Conservation (phyloP, 768 basidiomycete genomes). For the Leccinum arenicola region DNA sequence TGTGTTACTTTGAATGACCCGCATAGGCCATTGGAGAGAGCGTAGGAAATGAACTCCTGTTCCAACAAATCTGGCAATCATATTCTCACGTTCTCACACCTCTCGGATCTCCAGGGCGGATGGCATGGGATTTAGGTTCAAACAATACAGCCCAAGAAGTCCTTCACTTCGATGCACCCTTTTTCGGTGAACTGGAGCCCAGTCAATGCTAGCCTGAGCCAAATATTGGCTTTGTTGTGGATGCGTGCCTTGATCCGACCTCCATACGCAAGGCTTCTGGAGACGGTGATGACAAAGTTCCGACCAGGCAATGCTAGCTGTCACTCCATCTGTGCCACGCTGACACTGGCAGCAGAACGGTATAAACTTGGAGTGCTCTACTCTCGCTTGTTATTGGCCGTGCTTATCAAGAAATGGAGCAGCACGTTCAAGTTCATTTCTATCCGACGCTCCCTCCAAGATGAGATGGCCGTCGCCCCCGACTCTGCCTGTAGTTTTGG, state of each 20-base stretch:
- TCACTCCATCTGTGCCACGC: not conserved
- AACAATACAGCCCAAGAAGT: not conserved
- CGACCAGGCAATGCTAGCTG: not conserved
- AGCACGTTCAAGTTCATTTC: not conserved
- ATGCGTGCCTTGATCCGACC: not conserved
- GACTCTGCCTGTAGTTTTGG: constrained; percentile 1
- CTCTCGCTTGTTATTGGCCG: no score
- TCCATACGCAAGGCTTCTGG: not conserved
- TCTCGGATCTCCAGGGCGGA: not conserved
- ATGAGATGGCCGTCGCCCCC: not conserved
- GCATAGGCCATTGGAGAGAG: not conserved
- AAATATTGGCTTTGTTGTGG: not conserved
- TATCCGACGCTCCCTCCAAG: not conserved
- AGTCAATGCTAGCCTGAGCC: not conserved
- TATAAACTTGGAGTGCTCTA: no score
- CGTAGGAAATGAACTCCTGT: not conserved
- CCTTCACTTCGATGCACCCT: no score
- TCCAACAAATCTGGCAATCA: not conserved
- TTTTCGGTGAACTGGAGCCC: no score
- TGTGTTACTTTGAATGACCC: not conserved
- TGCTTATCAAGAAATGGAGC: not conserved
- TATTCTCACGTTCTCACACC: not conserved
- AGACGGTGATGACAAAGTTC: not conserved
- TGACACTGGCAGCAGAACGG: no score
- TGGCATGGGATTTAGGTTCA: not conserved